Base-by-base conservation (phyloP, 148 eudicot genomes). In the Amaranthus cruentus region DNA sequence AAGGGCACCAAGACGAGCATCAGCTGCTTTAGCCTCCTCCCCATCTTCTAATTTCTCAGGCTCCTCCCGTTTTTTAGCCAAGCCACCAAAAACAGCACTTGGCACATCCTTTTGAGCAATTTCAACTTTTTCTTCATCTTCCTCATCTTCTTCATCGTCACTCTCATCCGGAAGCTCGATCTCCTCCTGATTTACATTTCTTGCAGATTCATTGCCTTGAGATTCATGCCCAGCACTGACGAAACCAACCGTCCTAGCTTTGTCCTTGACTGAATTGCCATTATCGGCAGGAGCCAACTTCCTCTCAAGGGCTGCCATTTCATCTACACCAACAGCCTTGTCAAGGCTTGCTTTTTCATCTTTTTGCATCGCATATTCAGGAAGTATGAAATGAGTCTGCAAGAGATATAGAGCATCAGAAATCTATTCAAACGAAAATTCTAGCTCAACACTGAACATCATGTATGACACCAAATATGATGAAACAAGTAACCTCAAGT, bases 251-350 rank as follows among this genome's bases (percentile, higher is more conserved):
- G 77, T 74, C 76, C 97, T 66, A 6, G 72, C 73, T 43, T 78
- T 67, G 8, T 88, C 90, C 53, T 74, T 83, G 4, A 38, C 59
- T 7, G 71, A 66, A 54, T 48, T 55, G 55, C 70, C 68, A 44
- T 82, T 73, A 8, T 77, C 80, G 38, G 81, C 74, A 49, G 97
- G 98, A 43, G 81, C 88, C 67, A 91, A 59, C 66, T 88, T 87
- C 83, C 78, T 88, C 74, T 95, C 98, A 5, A 95, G 82, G 56
- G 92, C 97, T 48, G 92, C 97, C 99, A 95, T 95, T 60, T 90
- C 89, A 61, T 91, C 97, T 62, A 86, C 93, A 3, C 83, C 81
- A 21, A 75, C 88, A 21, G 91, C 85, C 70, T 84, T 82, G 4
- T 81, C 98, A 5, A 81, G 81, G 71, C 76, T 95, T 15, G 79